phyloP scores from a whole-genome alignment of 2,329 filamentous ascomycete species.

The Alternaria consortialis region DNA sequence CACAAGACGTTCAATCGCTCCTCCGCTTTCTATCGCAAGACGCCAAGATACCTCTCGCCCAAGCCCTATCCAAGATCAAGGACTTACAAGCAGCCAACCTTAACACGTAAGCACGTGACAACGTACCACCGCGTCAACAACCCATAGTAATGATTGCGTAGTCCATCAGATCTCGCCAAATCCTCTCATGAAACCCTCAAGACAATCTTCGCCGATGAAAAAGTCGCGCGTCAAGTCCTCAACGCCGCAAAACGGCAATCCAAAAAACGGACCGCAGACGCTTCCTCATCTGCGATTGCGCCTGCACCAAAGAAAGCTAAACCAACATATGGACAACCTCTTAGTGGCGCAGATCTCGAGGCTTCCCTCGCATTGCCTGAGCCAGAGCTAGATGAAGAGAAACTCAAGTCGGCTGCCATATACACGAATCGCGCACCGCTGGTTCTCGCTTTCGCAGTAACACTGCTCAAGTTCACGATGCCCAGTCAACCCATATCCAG shows the following conservation, averaged over 20 bases:
- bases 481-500: constrained; percentile 87
- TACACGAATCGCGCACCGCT: constrained; percentile 84
- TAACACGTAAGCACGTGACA: constrained; percentile 58
- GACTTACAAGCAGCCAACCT: constrained; percentile 62
- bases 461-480: constrained; percentile 80
- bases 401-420: constrained; percentile 66
- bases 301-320: constrained; percentile 48
- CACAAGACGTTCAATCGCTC: constrained; percentile 56
- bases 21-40: constrained; percentile 68
- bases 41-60: constrained; percentile 63
- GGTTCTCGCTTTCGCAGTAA: constrained; percentile 80
- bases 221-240: constrained; percentile 64
- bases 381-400: constrained; percentile 64
- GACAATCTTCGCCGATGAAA: constrained; percentile 60
- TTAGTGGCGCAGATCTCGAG: constrained; percentile 67
- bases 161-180: constrained; percentile 60
- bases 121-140: constrained; percentile 23
- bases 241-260: constrained; percentile 65
- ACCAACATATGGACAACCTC: constrained; percentile 39
- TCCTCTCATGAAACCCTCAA: constrained; percentile 56
- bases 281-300: constrained; percentile 22
- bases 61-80: constrained; percentile 64
- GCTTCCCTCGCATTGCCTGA: constrained; percentile 67
- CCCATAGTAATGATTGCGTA: constrained; percentile 29
- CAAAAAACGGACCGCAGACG: constrained; percentile 63